Conservation (phyloP, 2,329 filamentous ascomycete species). For the Myriosclerotinia scirpicola region DNA sequence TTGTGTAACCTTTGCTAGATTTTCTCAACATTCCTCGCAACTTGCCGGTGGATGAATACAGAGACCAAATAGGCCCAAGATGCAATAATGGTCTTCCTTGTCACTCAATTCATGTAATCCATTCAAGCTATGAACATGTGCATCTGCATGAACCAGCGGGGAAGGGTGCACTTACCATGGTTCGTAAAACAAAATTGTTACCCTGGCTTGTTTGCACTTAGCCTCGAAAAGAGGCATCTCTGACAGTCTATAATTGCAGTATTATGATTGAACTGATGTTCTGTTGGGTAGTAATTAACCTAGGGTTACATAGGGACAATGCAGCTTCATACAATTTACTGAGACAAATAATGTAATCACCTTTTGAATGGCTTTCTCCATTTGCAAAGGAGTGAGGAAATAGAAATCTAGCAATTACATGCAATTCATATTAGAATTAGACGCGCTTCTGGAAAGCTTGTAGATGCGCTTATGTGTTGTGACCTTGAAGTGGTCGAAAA, state of each 20-base stretch:
- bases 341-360: conserved; percentile 1
- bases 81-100: background rate
- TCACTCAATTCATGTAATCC: background rate
- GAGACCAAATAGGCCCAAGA: background rate
- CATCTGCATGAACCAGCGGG: conserved; percentile 38
- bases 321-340: no score
- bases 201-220: conserved; percentile 33
- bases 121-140: background rate
- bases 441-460: conserved; percentile 14
- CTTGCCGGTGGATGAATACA: background rate
- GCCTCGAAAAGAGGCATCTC: conserved; percentile 33
- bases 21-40: conserved; percentile 22
- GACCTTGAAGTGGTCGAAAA: conserved; percentile 30
- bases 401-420: conserved; percentile 1
- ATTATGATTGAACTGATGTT: background rate
- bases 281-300: background rate
- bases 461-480: conserved; percentile 16
- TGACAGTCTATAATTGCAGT: conserved; percentile 1
- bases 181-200: conserved; percentile 18
- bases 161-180: conserved; percentile 31
- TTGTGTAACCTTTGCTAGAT: background rate
- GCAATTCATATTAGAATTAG: background rate
- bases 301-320: background rate
- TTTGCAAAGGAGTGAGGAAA: background rate
- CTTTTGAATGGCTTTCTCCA: background rate